Evolutionary conservation across 345 rosid species (phyloP).

Genomic region (Boechera retrofracta): DNA sequence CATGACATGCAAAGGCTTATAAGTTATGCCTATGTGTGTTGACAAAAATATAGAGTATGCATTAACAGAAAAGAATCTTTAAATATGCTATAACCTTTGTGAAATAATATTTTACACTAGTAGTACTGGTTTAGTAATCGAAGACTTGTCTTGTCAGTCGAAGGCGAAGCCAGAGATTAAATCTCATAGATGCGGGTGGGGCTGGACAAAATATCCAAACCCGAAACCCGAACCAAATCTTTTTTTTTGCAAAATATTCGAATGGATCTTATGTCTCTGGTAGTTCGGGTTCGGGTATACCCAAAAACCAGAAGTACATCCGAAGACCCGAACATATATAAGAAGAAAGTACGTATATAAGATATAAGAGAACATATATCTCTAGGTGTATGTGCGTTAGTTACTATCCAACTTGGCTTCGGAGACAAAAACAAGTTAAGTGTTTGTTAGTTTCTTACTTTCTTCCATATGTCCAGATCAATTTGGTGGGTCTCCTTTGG

Average conservation of each 20-base stretch:
- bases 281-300: no score
- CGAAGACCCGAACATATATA: no score
- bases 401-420: neutral
- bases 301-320: no score
- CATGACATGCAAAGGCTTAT: slow-evolving; percentile 23
- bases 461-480: slow-evolving; percentile 1
- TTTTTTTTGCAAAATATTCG: no score
- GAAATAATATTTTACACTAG: neutral
- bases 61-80: neutral
- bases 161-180: neutral
- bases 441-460: slow-evolving; percentile 2
- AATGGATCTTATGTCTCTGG: no score
- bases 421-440: neutral
- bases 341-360: no score
- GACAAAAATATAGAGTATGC: neutral
- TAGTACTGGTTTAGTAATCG: neutral
- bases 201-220: no score
- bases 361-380: neutral
- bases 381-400: neutral
- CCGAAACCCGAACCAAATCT: no score
- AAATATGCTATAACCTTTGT: neutral
- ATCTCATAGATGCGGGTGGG: neutral
- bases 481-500: slow-evolving; percentile 17
- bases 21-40: neutral
- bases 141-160: neutral